Evolutionary conservation across 495 filamentous ascomycete genomes (phyloP).

Genomic region (Hypoxylon trugodes): DNA sequence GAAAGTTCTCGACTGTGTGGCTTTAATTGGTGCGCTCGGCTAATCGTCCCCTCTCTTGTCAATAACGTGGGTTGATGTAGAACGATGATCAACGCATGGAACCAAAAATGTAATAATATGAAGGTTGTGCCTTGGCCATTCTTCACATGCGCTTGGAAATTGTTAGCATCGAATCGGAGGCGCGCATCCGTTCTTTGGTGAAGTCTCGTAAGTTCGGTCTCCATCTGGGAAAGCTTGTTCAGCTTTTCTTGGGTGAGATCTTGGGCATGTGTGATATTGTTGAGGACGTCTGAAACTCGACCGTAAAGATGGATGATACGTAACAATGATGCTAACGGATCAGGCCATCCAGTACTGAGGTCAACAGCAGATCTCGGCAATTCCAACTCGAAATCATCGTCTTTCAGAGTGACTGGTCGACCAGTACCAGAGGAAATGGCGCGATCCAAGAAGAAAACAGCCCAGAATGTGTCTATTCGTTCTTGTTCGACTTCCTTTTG

Average conservation of each 20-base stretch:
- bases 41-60: conserved; percentile 73
- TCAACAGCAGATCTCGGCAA: conserved; percentile 71
- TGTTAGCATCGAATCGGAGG: conserved; percentile 80
- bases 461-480: conserved; percentile 84
- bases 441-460: conserved; percentile 84
- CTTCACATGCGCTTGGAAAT: conserved; percentile 80
- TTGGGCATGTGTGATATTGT: conserved; percentile 79
- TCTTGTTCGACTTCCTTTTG: conserved; percentile 71
- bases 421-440: conserved; percentile 87
- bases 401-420: conserved; percentile 77
- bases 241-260: conserved; percentile 77
- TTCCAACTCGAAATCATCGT: conserved; percentile 80
- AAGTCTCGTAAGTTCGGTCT: conserved; percentile 78
- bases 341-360: conserved; percentile 70
- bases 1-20: conserved; percentile 81
- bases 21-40: conserved; percentile 70
- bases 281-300: conserved; percentile 80
- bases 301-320: conserved; percentile 86
- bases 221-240: conserved; percentile 73
- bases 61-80: conserved; percentile 83
- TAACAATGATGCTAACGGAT: conserved; percentile 79
- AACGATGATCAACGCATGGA: conserved; percentile 84
- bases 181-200: conserved; percentile 76
- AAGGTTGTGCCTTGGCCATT: conserved; percentile 82
- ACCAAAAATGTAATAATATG: conserved; percentile 90